phyloP scores from a whole-genome alignment of 2,329 filamentous ascomycete species.

The Claviceps sp. region DNA sequence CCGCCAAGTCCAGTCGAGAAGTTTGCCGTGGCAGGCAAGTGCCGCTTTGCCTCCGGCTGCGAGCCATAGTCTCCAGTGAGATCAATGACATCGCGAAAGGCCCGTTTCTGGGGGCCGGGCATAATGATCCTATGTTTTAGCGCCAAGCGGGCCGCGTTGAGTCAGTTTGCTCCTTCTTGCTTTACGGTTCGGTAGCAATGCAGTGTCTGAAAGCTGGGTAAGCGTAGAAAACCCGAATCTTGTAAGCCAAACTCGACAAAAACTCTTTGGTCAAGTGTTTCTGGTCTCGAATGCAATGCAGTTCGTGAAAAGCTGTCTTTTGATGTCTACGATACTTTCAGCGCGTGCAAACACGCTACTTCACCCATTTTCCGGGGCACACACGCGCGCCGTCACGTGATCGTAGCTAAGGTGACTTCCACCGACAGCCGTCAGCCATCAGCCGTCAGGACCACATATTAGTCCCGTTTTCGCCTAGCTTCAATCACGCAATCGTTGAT shows the following conservation, averaged over 20 bases:
- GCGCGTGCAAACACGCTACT: too few species aligned
- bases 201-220: neutral
- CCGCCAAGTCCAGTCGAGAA: constrained; percentile 9
- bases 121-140: constrained; percentile 2
- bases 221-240: neutral
- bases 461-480: constrained; percentile 13
- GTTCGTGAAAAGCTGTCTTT: neutral
- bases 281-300: neutral
- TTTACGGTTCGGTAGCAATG: neutral
- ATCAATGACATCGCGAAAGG: constrained; percentile 22
- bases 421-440: neutral
- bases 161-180: neutral
- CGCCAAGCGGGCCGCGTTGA: neutral
- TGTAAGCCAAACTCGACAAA: neutral
- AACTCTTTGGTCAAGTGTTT: neutral
- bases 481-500: constrained; percentile 20
- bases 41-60: constrained; percentile 15
- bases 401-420: neutral
- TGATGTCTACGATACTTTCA: too few species aligned
- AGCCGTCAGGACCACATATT: constrained; percentile 1
- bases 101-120: constrained; percentile 20
- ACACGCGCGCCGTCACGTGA: constrained; percentile 3
- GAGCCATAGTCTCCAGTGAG: constrained; percentile 24
- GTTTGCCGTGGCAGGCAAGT: constrained; percentile 8
- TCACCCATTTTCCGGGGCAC: neutral